Base-by-base conservation (phyloP, 1,139 yeast genomes). In the Waltiozyma sp. region DNA sequence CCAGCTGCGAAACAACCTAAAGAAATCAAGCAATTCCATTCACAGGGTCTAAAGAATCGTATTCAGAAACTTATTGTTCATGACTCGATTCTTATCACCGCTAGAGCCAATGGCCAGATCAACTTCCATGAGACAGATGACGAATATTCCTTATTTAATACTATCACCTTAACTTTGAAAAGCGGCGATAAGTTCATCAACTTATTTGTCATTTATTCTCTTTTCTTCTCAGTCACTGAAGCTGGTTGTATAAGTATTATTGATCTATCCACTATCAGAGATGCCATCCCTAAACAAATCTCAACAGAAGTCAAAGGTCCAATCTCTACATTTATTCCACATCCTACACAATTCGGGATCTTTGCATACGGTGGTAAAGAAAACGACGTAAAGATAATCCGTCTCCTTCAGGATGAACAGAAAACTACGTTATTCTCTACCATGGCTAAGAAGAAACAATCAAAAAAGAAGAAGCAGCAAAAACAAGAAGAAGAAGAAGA, bases 341-440 rank as follows among this genome's bases (percentile, higher is more conserved):
- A 72, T 60, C 73, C 76, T 9, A 57, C 61, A 39, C 62, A 61
- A 35, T 56, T 59, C 26, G 72, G 75, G 19, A 58, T 76, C 2
- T 74, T 77, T 60, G 89, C 86, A 0, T 73, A 65, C 55, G 94
- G 91, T 40, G 94, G 93, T 38, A 76, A 81, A 57, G 88, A 83
- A 51, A 75, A 77, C 49, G 82, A 81, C 52, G 63, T 81, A 4
- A 73, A 73, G 47, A 61, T 83, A 19, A 60, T 77, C 2, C 61
- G 68, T 41, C 48, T 80, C 16, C 68, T 64, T 41, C 62, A 62
- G 4, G 50, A 52, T 2, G 31, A 38, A 3, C 49, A 50, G 10
- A 3, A 34, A 41, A 3, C 16, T 37, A 7, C 36, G 44, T 14
- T 43, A 44, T 16, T 35, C 40, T 13, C 26, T 19, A 5, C 8